These are phyloP conservation scores for Dioszegia crocea DNA, from an alignment of 768 basidiomycete genomes.

Conservation along the genomic window DNA sequence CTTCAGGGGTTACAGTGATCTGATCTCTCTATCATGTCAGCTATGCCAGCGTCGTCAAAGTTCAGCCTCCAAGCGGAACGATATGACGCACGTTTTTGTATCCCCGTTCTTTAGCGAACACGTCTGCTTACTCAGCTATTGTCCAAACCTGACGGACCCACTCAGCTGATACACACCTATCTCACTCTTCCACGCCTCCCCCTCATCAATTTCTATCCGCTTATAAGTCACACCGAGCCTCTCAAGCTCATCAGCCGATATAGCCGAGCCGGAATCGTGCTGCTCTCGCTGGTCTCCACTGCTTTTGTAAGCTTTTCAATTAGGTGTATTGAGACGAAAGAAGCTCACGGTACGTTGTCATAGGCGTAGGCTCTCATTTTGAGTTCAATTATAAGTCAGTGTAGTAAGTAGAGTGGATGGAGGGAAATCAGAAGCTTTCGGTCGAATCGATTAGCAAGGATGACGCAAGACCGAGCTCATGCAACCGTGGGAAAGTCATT, in stretches of 20 bases:
- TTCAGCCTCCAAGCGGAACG: not conserved
- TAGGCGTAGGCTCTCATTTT: slow-evolving; percentile 49
- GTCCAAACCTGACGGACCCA: not conserved
- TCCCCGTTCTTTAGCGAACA: slow-evolving; percentile 61
- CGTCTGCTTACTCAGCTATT: slow-evolving; percentile 52
- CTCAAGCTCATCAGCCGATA: slow-evolving; percentile 56
- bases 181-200: slow-evolving; percentile 53
- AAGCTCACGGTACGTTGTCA: slow-evolving; percentile 48
- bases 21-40: slow-evolving; percentile 56
- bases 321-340: not conserved
- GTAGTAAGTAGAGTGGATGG: not conserved
- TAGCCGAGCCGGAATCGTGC: slow-evolving; percentile 63
- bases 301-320: slow-evolving; percentile 52
- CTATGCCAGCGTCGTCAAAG: not conserved
- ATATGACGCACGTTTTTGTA: slow-evolving; percentile 64
- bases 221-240: slow-evolving; percentile 65
- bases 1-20: slow-evolving; percentile 71
- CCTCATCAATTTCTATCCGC: slow-evolving; percentile 61
- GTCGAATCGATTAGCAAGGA: not conserved
- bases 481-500: not conserved
- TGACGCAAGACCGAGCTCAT: not conserved
- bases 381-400: not conserved
- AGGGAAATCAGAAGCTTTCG: not conserved
- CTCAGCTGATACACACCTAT: slow-evolving; percentile 27
- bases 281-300: slow-evolving; percentile 74